phyloP scores from a whole-genome alignment of 768 basidiomycete genomes.

The Leccinum subtestaceum region DNA sequence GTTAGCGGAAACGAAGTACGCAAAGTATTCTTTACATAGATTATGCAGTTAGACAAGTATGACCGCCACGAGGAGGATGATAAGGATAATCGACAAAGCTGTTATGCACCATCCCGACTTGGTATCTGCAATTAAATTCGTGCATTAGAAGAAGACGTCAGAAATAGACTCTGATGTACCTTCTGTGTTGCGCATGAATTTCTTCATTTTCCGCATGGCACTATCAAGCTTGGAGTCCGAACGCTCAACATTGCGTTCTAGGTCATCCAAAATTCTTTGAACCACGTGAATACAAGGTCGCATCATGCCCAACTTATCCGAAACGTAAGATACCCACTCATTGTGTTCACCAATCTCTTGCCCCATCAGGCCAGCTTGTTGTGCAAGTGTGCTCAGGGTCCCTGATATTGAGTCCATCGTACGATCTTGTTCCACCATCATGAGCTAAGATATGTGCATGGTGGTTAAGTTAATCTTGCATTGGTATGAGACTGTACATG shows the following conservation, averaged over 20 bases:
- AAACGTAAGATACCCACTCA: constrained; percentile 54
- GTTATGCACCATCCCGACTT: constrained; percentile 90
- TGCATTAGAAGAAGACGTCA: neutral
- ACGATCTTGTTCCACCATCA: constrained; percentile 85
- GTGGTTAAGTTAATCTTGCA: neutral
- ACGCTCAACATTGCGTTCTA: constrained; percentile 69
- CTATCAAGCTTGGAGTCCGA: constrained; percentile 63
- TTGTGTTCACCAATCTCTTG: constrained; percentile 89
- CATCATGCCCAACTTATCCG: constrained; percentile 1
- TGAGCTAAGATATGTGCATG: constrained; percentile 49
- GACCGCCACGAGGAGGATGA: constrained; percentile 73
- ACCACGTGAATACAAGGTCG: neutral
- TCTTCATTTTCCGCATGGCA: constrained; percentile 68
- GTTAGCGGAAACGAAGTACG: constrained; percentile 7
- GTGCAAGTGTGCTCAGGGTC: constrained; percentile 77
- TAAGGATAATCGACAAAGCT: constrained; percentile 67
- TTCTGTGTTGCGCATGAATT: constrained; percentile 84
- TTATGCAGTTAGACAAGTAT: constrained; percentile 56
- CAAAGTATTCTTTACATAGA: constrained; percentile 10
- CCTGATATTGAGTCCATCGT: constrained; percentile 87
- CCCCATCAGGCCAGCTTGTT: constrained; percentile 94
- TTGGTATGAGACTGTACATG: constrained; percentile 23
- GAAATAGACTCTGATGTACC: constrained; percentile 32
- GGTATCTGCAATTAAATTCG: constrained; percentile 49
- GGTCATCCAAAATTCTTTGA: constrained; percentile 73